Evolutionary conservation across 768 basidiomycete genomes (phyloP), one percentile per base, ranked within the genome.

Genomic region (Russula olivacea): DNA sequence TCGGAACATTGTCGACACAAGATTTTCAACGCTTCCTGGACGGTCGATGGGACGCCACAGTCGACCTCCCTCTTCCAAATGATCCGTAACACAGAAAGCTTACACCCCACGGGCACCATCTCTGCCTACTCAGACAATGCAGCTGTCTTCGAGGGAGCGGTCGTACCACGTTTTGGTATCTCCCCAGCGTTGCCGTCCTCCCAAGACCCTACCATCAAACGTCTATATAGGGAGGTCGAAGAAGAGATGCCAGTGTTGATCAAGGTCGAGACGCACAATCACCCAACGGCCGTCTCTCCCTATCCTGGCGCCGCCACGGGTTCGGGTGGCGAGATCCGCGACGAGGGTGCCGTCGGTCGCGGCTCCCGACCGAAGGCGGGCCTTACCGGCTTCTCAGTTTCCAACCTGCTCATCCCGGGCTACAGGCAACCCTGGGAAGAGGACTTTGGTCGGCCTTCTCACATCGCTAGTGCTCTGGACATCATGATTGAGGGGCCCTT

Each of bases 1-100:
- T 98, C 95, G n/a, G 97, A 99, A 74, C 97, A 98, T 72, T 99
- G 97, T 74, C 83, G 97, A 38, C 97, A 99, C 81, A 99, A 99
- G 77, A 98, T 98, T 68, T 99, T 98, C 80, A 99, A 99, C 72
- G 95, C 97, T 0, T 82, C 89, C 17, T 99, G 97, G 97, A 91
- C 85, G 12, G 83, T 99, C 67, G 89, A 98, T 69, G 88, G 81
- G 2, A 69, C 78, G 45, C 69, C 78, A 12, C 78, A 84, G 69
- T 82, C 88, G 61, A 77, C 78, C 50, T 91, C 92, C 4, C 83
- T 98, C 23, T 99, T 99, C 76, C 84, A 88, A 68, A 98, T 99
- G 95, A 98, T 99, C 68, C 82, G 92, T 53, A 97, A 98, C 73
- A 98, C 96, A 0, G 96, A 98, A 74, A 83, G 83, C 68, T 73